Evolutionary conservation across 306 rosid species (phyloP).

Genomic region (Fragaria vesca): DNA sequence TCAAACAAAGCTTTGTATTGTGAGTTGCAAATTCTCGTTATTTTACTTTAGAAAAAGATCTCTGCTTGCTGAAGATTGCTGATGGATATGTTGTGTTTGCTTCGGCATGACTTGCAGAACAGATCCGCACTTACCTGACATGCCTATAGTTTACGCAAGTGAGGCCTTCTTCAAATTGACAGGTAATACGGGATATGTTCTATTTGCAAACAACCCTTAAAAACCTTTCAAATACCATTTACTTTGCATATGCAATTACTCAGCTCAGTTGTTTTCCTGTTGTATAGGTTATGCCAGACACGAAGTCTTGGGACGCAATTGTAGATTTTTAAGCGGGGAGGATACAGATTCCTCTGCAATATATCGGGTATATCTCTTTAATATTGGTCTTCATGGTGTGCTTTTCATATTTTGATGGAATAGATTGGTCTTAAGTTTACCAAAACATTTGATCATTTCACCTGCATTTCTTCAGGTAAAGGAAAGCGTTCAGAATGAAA

Average conservation of each 20-base stretch:
- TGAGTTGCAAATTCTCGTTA: constrained; percentile 78
- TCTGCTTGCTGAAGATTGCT: constrained; percentile 28
- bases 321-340: constrained; percentile 75
- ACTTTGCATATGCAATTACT: background rate
- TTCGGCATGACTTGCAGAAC: constrained; percentile 55
- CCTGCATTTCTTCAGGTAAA: constrained; percentile 57
- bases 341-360: constrained; percentile 60
- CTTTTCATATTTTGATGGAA: constrained; percentile 22
- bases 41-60: constrained; percentile 29
- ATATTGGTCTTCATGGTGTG: constrained; percentile 1
- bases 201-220: background rate
- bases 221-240: background rate
- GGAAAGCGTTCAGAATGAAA: constrained; percentile 63
- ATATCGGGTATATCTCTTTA: constrained; percentile 45
- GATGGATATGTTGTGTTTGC: constrained; percentile 31
- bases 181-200: constrained; percentile 39
- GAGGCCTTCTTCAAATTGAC: constrained; percentile 85
- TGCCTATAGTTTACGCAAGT: constrained; percentile 93
- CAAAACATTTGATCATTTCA: constrained; percentile 7
- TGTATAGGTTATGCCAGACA: constrained; percentile 66
- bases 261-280: constrained; percentile 20
- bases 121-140: constrained; percentile 69
- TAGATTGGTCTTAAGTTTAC: background rate
- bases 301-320: constrained; percentile 86
- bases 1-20: constrained; percentile 99